Conservation (phyloP, 1,284 basidiomycete species). For the Takashimella koratensis region DNA sequence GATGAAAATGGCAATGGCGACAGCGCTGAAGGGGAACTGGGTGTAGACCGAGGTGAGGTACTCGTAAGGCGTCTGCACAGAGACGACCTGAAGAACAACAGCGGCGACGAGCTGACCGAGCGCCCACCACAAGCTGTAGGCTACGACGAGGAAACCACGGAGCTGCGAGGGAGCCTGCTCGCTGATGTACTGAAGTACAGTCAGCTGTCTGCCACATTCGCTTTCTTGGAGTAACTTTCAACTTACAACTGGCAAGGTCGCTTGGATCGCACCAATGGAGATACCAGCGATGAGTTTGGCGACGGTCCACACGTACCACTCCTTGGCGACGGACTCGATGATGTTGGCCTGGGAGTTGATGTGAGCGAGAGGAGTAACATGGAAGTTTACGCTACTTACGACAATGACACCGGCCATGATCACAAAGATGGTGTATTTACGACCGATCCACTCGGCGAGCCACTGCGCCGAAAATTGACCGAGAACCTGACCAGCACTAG, state of each 20-base stretch:
- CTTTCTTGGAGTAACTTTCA: too few relatives aligned
- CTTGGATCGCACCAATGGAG: slow-evolving; percentile 9
- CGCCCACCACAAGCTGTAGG: slow-evolving; percentile 8
- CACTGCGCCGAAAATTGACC: slow-evolving; percentile 8
- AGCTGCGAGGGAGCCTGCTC: slow-evolving; percentile 2
- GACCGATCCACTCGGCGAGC: slow-evolving; percentile 8
- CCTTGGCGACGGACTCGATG: slow-evolving; percentile 20
- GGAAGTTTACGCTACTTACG: too few relatives aligned
- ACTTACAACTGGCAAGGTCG: slow-evolving; percentile 5
- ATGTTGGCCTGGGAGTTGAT: slow-evolving; percentile 10
- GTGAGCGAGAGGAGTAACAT: not conserved
- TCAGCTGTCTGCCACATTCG: not conserved
- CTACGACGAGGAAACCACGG: slow-evolving; percentile 5
- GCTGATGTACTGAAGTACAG: slow-evolving; percentile 9
- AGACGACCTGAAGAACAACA: slow-evolving; percentile 9
- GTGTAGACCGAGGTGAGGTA: slow-evolving; percentile 26
- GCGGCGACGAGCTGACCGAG: slow-evolving; percentile 22
- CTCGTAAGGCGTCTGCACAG: slow-evolving; percentile 12
- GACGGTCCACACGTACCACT: slow-evolving; percentile 7
- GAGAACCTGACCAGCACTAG: slow-evolving; percentile 6
- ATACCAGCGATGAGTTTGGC: slow-evolving; percentile 13
- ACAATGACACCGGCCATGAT: not conserved
- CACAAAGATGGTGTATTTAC: slow-evolving; percentile 5
- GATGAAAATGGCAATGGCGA: slow-evolving; percentile 18
- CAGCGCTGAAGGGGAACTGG: slow-evolving; percentile 26